These are phyloP conservation scores for Trametes cubensis DNA, from an alignment of 768 basidiomycete genomes.

Conservation along the genomic window DNA sequence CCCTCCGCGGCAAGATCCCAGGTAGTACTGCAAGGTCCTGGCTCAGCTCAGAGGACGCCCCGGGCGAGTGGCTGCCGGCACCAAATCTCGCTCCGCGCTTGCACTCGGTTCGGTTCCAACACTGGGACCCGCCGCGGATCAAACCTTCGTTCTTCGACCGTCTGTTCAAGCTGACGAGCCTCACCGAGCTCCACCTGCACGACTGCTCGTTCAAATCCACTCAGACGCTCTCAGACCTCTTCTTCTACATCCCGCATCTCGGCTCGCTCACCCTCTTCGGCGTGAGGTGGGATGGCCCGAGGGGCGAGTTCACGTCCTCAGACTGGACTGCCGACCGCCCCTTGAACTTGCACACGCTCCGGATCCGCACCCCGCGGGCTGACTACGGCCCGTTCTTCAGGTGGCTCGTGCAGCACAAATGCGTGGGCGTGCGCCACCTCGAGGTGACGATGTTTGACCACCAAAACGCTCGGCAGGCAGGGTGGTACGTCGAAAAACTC, in stretches of 20 bases:
- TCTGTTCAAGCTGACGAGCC: neutral
- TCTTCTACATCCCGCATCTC: neutral
- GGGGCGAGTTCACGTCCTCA: neutral
- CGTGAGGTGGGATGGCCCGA: slow-evolving; percentile 4
- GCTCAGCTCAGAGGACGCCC: neutral
- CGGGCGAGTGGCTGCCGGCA: neutral
- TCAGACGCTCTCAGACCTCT: neutral
- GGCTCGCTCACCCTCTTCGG: slow-evolving; percentile 3
- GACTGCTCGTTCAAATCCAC: neutral
- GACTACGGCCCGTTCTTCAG: slow-evolving; percentile 6
- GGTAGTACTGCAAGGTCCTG: neutral
- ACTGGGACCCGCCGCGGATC: slow-evolving; percentile 1
- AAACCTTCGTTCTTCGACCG: neutral
- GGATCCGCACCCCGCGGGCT: slow-evolving; percentile 6
- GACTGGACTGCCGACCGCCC: neutral
- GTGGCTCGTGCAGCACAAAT: neutral
- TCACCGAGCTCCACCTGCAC: slow-evolving; percentile 9
- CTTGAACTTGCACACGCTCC: neutral
- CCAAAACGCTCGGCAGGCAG: neutral
- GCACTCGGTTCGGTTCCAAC: neutral
- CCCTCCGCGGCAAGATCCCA: neutral
- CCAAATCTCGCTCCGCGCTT: neutral
- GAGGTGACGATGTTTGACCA: slow-evolving; percentile 4
- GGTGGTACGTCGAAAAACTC: neutral
- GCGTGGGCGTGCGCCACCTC: neutral